Base-by-base conservation (phyloP, 2,329 filamentous ascomycete species). In the Curvularia verruculosa region DNA sequence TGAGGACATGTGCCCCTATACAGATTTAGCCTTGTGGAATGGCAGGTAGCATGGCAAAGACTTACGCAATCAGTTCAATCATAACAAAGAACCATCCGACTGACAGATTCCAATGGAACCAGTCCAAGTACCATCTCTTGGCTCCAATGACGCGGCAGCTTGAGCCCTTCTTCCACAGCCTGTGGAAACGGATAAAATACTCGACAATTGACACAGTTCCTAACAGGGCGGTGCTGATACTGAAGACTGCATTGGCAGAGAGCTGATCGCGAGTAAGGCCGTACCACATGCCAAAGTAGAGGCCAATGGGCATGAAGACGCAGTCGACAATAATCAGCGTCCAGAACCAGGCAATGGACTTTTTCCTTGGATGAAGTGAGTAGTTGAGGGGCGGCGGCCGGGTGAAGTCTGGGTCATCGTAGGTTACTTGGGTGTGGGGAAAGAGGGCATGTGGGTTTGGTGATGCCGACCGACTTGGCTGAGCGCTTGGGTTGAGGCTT, bases 281-380 rank as follows among this genome's bases (percentile, higher is more conserved):
- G 61, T 87, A 87, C 83, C 83, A 86, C 36, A 88, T 76, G 47
- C 81, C 79, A 76, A 84, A 88, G 74, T 87, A 88, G 2, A 88
- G 77, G 3, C 78, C 81, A 56, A 87, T 79, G 18, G 85, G 85
- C 73, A 86, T 83, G 54, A 78, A 81, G 57, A 86, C 77, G 49
- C 82, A 84, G 73, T 88, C 85, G 56, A 87, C 66, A 21, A 87
- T 68, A 54, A 87, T 85, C 39, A 88, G 69, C 0, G 76, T 76
- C 85, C 85, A 87, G 75, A 87, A 87, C 59, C 84, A 74, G 36
- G 80, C 75, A 59, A 87, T 86, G 31, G 80, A 77, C 72, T 80
- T 82, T 67, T 85, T 85, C 43, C 85, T 77, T 8, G 79, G 74
- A 47, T 78, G 79, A 40, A 87, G 71, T 21, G 81, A 81, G 74